Percentiles rank a stretch among this genome's conserved stretches.
These are phyloP conservation scores for Mortierella sp. DNA, from an alignment of 371 early-diverging fungal genomes.

Conservation along the genomic window DNA sequence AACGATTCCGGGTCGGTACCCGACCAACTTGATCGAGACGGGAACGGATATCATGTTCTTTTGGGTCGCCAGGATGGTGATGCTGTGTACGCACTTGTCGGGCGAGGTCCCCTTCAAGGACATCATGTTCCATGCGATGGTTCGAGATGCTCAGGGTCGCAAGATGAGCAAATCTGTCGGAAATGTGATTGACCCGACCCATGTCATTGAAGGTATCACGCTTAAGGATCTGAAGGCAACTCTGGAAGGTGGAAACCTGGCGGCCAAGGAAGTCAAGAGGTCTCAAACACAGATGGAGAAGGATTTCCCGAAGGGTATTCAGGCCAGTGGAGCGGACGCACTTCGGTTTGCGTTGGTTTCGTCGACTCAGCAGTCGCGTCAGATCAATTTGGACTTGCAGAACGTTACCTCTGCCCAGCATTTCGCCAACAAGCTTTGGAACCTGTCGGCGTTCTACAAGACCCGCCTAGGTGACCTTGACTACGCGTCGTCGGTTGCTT, in stretches of 20 bases:
- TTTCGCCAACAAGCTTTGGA: slow-evolving; percentile 99
- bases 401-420: slow-evolving; percentile 93
- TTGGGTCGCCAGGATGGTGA: slow-evolving; percentile 99
- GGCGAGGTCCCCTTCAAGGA: slow-evolving; percentile 90
- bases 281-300: slow-evolving; percentile 74
- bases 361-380: slow-evolving; percentile 91
- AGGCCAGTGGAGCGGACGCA: slow-evolving; percentile 97
- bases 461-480: slow-evolving; percentile 67
- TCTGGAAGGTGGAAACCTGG: slow-evolving; percentile 84
- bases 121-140: slow-evolving; percentile 86
- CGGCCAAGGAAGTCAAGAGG: slow-evolving; percentile 83
- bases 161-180: slow-evolving; percentile 99
- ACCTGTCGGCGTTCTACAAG: slow-evolving; percentile 87
- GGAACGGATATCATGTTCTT: slow-evolving; percentile 99
- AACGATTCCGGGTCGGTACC: slow-evolving; percentile 70
- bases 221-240: slow-evolving; percentile 76
- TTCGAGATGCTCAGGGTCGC: slow-evolving; percentile 96
- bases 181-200: slow-evolving; percentile 97
- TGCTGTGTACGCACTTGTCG: slow-evolving; percentile 94
- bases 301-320: slow-evolving; percentile 97
- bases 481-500: slow-evolving; percentile 54
- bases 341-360: slow-evolving; percentile 91
- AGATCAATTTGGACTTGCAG: slow-evolving; percentile 97
- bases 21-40: slow-evolving; percentile 95
- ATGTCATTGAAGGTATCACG: slow-evolving; percentile 93